Evolutionary conservation across 2,329 filamentous ascomycete genomes (phyloP).

Genomic region (Neonectria coccinea): DNA sequence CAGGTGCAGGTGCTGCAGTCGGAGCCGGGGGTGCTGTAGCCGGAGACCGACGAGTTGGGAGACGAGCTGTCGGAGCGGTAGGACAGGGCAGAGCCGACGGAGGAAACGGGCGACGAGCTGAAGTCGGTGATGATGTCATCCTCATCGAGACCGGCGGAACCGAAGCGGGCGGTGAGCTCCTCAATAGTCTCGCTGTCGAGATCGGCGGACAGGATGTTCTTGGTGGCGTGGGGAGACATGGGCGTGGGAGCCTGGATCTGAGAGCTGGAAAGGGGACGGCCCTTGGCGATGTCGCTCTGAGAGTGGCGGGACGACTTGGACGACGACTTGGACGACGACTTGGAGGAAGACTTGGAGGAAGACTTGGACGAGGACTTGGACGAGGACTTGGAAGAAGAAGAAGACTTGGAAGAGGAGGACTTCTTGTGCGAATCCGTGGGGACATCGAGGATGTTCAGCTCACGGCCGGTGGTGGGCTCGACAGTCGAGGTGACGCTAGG

Average conservation of each 20-base stretch:
- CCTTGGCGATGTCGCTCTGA: conserved; percentile 81
- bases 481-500: conserved; percentile 88
- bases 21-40: conserved; percentile 82
- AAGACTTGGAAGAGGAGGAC: conserved; percentile 58
- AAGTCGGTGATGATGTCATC: conserved; percentile 65
- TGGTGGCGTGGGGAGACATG: conserved; percentile 86
- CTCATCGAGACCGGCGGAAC: conserved; percentile 67
- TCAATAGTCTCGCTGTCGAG: conserved; percentile 82
- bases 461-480: conserved; percentile 96
- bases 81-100: conserved; percentile 76
- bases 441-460: conserved; percentile 97
- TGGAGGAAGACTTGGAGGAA: conserved; percentile 58
- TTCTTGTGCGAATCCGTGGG: conserved; percentile 64
- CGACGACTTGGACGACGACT: conserved; percentile 57
- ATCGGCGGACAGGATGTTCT: conserved; percentile 85
- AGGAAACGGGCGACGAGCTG: conserved; percentile 71
- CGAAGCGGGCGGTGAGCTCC: conserved; percentile 82
- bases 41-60: conserved; percentile 78
- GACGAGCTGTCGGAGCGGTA: conserved; percentile 80
- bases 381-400: conserved; percentile 56
- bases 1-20: conserved; percentile 87
- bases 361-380: conserved; percentile 45
- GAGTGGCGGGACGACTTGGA: conserved; percentile 54
- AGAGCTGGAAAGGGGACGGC: conserved; percentile 86
- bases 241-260: conserved; percentile 94